Percentiles rank a stretch among this genome's conserved stretches.
These are phyloP conservation scores for Pyrenula aspistea DNA, from an alignment of 495 filamentous ascomycete genomes.

Conservation along the genomic window DNA sequence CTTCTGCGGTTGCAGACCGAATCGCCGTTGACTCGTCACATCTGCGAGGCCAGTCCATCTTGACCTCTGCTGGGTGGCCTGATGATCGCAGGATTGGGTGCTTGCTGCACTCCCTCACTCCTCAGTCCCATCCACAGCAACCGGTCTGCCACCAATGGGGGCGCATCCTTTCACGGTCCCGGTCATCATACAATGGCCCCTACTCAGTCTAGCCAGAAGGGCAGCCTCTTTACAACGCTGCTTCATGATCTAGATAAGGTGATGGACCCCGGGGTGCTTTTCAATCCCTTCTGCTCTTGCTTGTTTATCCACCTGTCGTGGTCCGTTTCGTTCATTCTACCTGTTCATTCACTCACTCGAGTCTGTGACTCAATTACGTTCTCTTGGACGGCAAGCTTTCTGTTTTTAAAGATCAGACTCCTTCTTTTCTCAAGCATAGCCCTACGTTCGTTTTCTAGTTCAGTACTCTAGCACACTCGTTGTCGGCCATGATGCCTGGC, in stretches of 20 bases:
- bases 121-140: too few species aligned
- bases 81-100: neutral
- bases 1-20: neutral
- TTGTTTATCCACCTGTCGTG: neutral
- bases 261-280: neutral
- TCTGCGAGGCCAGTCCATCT: neutral
- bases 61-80: neutral
- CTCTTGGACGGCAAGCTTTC: neutral
- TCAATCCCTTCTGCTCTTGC: neutral
- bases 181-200: neutral
- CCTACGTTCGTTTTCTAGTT: neutral
- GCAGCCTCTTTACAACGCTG: too few species aligned
- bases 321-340: neutral
- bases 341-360: neutral
- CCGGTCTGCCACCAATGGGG: neutral
- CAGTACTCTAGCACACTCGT: too few species aligned
- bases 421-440: neutral
- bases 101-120: neutral
- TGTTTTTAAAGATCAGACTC: neutral
- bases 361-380: neutral
- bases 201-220: too few species aligned
- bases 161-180: neutral
- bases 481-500: neutral
- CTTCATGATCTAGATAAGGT: neutral
- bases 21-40: neutral